A percentile compares a stretch with the other conserved stretches of the same genome.
Evolutionary conservation across 2,329 filamentous ascomycete species (phyloP).

Genomic region (Arthrobotrys pseudoclavata): DNA sequence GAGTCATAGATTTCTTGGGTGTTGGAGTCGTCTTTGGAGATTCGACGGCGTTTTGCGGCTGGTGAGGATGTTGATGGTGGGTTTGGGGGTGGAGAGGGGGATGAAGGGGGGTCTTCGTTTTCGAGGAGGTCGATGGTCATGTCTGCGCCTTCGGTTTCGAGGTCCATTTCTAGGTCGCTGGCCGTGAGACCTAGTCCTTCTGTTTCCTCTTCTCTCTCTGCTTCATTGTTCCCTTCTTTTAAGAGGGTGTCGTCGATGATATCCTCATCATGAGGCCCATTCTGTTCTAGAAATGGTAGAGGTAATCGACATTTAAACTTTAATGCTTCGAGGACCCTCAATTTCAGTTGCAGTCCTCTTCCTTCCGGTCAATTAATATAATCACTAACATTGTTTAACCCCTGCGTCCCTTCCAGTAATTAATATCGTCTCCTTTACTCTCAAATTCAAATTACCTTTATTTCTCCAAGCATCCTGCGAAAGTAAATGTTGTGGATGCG

Average conservation of each 20-base stretch:
- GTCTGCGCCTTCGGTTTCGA: slow-evolving; percentile 20
- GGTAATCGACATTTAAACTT: slow-evolving; percentile 36
- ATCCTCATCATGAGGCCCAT: slow-evolving; percentile 50
- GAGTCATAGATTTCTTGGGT: slow-evolving; percentile 17
- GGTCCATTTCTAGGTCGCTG: slow-evolving; percentile 40
- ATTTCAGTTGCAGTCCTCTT: neutral
- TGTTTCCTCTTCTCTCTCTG: neutral
- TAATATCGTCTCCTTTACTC: slow-evolving; percentile 43
- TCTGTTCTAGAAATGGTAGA: slow-evolving; percentile 49
- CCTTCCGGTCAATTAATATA: neutral
- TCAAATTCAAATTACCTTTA: neutral
- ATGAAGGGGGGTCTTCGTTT: neutral
- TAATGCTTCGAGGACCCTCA: slow-evolving; percentile 12
- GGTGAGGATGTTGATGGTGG: slow-evolving; percentile 15
- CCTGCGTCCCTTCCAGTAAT: slow-evolving; percentile 38
- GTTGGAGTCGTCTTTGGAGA: neutral
- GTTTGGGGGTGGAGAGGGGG: neutral
- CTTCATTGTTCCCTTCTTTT: neutral
- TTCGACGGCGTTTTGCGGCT: slow-evolving; percentile 35
- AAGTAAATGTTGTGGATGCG: slow-evolving; percentile 32
- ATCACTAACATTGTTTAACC: slow-evolving; percentile 44
- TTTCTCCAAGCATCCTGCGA: neutral
- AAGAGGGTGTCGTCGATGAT: neutral
- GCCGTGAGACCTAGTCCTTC: slow-evolving; percentile 23
- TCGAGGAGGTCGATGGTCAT: slow-evolving; percentile 41